Percentiles rank a stretch among this genome's conserved stretches.
Conservation (phyloP, 2,329 filamentous ascomycete species). For the Cryphonectria carpinicola region DNA sequence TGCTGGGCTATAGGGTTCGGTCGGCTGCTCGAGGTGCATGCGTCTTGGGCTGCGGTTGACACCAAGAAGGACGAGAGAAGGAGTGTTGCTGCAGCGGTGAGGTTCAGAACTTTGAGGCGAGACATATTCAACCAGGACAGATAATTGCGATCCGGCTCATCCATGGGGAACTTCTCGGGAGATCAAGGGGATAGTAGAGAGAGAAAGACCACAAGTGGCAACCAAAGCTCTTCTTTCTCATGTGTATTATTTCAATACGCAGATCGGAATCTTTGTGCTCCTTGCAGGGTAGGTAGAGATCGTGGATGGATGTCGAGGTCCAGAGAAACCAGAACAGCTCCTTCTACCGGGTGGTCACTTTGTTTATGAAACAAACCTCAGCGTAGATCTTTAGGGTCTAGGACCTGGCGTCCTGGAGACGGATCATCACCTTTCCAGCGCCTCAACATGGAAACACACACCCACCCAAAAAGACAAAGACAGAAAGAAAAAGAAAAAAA, state of each 20-base stretch:
- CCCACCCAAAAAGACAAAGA: neutral
- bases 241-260: neutral
- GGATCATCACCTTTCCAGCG: neutral
- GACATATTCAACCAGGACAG: conserved; percentile 24
- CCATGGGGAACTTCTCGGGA: neutral
- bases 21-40: conserved; percentile 37
- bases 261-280: neutral
- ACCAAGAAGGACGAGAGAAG: conserved; percentile 22
- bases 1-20: conserved; percentile 53
- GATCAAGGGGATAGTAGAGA: neutral
- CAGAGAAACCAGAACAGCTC: neutral
- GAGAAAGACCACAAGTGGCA: neutral
- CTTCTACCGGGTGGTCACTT: neutral
- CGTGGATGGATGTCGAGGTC: neutral
- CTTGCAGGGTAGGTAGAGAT: neutral
- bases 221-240: neutral
- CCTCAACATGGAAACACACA: neutral
- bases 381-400: neutral
- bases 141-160: neutral
- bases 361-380: conserved; percentile 15
- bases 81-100: conserved; percentile 20
- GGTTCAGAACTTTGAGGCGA: conserved; percentile 14
- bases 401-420: neutral
- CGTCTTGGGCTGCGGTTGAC: conserved; percentile 18
- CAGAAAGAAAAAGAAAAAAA: neutral